These are phyloP conservation scores for Aciculosporium take DNA, from an alignment of 2,329 filamentous ascomycete species.

Conservation along the genomic window DNA sequence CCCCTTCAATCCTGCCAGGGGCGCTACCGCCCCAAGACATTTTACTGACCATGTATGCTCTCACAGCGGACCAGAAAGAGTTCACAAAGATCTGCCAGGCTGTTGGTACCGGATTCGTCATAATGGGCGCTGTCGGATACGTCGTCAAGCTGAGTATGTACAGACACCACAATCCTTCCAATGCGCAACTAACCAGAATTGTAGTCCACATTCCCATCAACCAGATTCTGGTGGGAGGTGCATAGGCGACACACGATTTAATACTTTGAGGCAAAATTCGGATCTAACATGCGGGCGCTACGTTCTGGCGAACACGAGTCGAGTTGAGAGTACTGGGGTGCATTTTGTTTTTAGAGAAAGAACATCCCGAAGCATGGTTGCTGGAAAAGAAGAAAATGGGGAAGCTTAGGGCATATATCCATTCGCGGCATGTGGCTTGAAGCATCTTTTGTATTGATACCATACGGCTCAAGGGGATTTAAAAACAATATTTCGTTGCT, in stretches of 20 bases:
- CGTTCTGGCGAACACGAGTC: not conserved
- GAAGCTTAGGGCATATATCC: not conserved
- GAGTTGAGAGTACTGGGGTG: not conserved
- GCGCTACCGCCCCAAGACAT: not conserved
- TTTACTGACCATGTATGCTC: not conserved
- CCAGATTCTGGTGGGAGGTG: constrained; percentile 54
- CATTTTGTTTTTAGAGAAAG: not conserved
- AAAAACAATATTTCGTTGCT: not conserved
- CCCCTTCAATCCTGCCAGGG: not conserved
- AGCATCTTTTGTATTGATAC: constrained; percentile 1
- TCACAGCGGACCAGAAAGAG: constrained; percentile 27
- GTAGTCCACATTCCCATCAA: constrained; percentile 56
- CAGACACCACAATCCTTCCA: not conserved
- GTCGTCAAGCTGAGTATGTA: constrained; percentile 52
- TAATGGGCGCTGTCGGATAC: constrained; percentile 58
- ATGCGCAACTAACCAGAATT: not conserved
- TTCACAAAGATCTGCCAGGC: constrained; percentile 37
- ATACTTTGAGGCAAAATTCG: not conserved
- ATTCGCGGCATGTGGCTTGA: not conserved
- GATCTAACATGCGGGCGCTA: not conserved
- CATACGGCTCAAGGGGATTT: not conserved
- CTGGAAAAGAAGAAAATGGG: not conserved
- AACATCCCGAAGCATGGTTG: not conserved
- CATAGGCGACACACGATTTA: constrained; percentile 25
- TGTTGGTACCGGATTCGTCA: constrained; percentile 54